Base-by-base conservation (phyloP, 2,329 filamentous ascomycete genomes). In the Hortaea werneckii region DNA sequence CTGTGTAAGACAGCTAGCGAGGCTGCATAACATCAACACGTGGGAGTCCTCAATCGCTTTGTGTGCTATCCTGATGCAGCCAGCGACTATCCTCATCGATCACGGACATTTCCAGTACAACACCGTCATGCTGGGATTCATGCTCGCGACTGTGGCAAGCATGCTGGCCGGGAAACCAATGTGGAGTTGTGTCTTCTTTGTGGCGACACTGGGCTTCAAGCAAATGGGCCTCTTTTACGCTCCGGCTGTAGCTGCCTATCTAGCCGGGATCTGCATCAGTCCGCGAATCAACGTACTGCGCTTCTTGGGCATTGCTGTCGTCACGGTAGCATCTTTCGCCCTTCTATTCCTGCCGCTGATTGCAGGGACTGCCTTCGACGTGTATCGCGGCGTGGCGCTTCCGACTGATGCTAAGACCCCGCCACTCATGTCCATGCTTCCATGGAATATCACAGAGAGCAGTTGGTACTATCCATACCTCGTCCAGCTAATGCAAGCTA, bases 151-250 rank as follows among this genome's bases (percentile, higher is more conserved):
- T 57, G 80, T 95, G 70, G 92, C 90, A 37, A 92, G 85, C 64
- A 84, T 96, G 68, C 67, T 95, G 42, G 87, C 88, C 3, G 86
- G 86, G 4, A 79, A 88, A 41, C 83, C 83, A 58, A 77, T 94
- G 50, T 95, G 90, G 88, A 80, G 86, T 27, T 88, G 87, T 51
- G 78, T 95, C 48, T 95, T 95, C 70, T 98, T 98, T 57, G 92
- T 98, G 5, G 80, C 79, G 11, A 86, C 90, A 3, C 73, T 98
- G n/a, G 87, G 87, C 5, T 98, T 96, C 74, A 98, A 98, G 72
- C 92, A 98, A 66, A 98, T 98, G 94, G 90, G 90, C 1, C 75
- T 98, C 11, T 98, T 96, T 70, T 98, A 95, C 66, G 88, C 94
- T 3, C 89, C 94, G 10, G 82, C 83, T 13, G 82, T 96, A 47